Percentiles rank a stretch among this genome's conserved stretches.
These are phyloP conservation scores for Clavulina sp. DNA, from an alignment of 768 basidiomycete species.

Conservation along the genomic window DNA sequence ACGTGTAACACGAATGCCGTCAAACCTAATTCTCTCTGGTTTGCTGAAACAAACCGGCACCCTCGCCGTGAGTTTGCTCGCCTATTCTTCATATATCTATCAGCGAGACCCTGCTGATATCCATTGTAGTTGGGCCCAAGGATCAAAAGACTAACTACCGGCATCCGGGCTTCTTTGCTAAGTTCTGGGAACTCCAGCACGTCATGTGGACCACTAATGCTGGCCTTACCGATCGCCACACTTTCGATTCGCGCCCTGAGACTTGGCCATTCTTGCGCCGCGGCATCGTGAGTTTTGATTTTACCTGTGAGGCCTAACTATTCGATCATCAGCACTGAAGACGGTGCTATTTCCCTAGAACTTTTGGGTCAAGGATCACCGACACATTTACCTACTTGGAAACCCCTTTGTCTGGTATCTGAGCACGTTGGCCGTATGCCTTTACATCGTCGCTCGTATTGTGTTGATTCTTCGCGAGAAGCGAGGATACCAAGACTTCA, in stretches of 20 bases:
- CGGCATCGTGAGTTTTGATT: constrained; percentile 56
- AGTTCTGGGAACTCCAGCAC: constrained; percentile 79
- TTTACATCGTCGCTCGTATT: constrained; percentile 53
- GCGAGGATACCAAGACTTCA: constrained; percentile 81
- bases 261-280: constrained; percentile 82
- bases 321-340: background rate
- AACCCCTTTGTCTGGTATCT: constrained; percentile 91
- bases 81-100: background rate
- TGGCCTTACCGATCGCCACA: constrained; percentile 85
- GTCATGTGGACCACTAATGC: constrained; percentile 98
- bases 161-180: constrained; percentile 73
- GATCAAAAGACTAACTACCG: constrained; percentile 80
- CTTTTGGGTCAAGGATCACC: constrained; percentile 96
- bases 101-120: background rate
- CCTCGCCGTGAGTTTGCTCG: constrained; percentile 36
- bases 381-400: constrained; percentile 87
- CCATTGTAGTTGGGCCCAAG: constrained; percentile 40
- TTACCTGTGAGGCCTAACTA: background rate
- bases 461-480: constrained; percentile 77
- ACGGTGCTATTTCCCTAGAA: constrained; percentile 35
- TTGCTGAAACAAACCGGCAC: constrained; percentile 72
- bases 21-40: constrained; percentile 81
- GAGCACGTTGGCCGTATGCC: constrained; percentile 49
- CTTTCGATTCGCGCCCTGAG: constrained; percentile 84
- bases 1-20: constrained; percentile 98